Base-by-base conservation (phyloP, 2,329 filamentous ascomycete species). In the Zarea fungicola region DNA sequence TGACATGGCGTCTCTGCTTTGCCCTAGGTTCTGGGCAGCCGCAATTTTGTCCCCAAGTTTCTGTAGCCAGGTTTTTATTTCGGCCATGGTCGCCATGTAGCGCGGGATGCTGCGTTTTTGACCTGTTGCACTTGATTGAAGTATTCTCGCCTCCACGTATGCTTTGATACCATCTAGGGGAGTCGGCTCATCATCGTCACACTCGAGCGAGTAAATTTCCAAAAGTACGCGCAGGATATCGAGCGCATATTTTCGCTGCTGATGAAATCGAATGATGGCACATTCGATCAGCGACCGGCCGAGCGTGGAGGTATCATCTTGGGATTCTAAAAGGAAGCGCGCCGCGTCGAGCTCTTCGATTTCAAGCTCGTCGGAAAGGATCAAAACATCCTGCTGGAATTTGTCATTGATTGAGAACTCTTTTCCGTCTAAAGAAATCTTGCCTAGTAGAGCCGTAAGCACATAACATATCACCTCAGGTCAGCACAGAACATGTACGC, bases 301-400 rank as follows among this genome's bases (percentile, higher is more conserved):
- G 5, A 90, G 74, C 14, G 80, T 73, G 37, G 80, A 74, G 14
- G 82, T 76, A 57, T 91, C 84, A 31, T 82, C 77, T 62, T 88
- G 80, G 16, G 87, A 83, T 48, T 85, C 83, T 44, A 95, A 72
- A 50, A 95, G 81, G 42, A 93, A 78, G 56, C 79, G 77, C 9
- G 89, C 87, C 16, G 92, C 86, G 58, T 93, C 81, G 50, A 95
- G 65, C 67, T 99, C 95, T 68, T 99, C 91, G 45, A 99, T 75
- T 60, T 96, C 84, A 53, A 96, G 75, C 57, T 89, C 88, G 65
- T 97, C 91, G 48, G 92, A 87, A 31, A 99, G 75, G 58, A 89
- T 81, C 26, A 95, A 75, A 21, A 84, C 81, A 57, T 85, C 83
- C 65, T 96, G 85, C 62, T 92, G 83, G 67, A 99, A 97, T 54